Base-by-base conservation (phyloP, 495 filamentous ascomycete species). In the Tuber aestivum region DNA sequence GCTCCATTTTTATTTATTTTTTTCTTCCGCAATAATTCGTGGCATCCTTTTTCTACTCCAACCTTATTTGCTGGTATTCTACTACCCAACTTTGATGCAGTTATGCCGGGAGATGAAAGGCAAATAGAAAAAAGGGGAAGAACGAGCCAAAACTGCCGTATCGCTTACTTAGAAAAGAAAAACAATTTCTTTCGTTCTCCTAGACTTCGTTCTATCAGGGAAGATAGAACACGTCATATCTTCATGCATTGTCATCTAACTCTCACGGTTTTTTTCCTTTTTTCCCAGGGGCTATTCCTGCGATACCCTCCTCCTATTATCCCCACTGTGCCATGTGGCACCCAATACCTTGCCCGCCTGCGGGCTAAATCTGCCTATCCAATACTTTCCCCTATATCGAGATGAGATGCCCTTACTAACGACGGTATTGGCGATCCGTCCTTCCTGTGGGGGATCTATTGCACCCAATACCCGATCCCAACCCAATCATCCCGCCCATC, bases 201-300 rank as follows among this genome's bases (percentile, higher is more conserved):
- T 65, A 35, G 56, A 65, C 56, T 65, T 35, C 56, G 14, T 18
- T 65, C 56, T 65, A 27, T 65, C 56, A 65, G 18, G 27, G 27
- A 65, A 65, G 56, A 65, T 65, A 35, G 56, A 65, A 65, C 56
- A 65, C 56, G 56, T 65, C 56, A 65, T 65, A 65, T 65, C 56
- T 65, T 27, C 27, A 65, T 65, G 56, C 56, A 65, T 65, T 61
- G 16, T 35, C 32, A 65, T 20, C 56, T 7, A 18, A 14, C 56
- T 35, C 27, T 65, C 56, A 35, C 14, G 56, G 35, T 65, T 65
- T 65, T 65, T 27, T 65, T 65, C 27, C 27, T 20, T 65, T 65
- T 65, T 65, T 65, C 27, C 56, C 56, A 65, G 56, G 56, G 27
- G 56, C 14, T 65, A 27, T 35, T 65, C 56, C 56, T 65, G 56